phyloP scores from a whole-genome alignment of 169 alveolate species.

The Cryptosporidium viatorum region DNA sequence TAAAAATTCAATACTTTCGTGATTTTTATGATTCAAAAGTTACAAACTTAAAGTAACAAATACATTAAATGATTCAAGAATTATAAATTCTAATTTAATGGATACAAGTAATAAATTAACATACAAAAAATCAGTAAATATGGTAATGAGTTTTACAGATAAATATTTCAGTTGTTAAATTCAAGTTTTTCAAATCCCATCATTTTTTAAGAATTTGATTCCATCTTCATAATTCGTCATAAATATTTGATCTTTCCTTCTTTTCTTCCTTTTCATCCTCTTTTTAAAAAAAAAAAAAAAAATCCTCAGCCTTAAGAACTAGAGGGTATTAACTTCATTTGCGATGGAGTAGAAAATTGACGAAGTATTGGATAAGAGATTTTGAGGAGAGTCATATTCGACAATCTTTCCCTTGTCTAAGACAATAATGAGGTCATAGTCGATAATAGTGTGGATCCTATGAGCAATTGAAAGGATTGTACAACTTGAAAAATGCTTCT shows the following conservation, averaged over 20 bases:
- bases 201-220: too few relatives aligned
- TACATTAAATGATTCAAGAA: too few relatives aligned
- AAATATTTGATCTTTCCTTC: too few relatives aligned
- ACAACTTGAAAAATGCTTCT: constrained; percentile 82
- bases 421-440: constrained; percentile 87
- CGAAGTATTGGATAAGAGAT: constrained; percentile 62
- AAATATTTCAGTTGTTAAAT: too few relatives aligned
- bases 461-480: constrained; percentile 93
- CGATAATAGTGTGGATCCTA: constrained; percentile 89
- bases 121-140: too few relatives aligned
- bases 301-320: background rate
- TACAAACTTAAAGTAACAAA: too few relatives aligned
- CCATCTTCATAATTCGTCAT: background rate
- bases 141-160: background rate
- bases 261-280: too few relatives aligned
- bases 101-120: too few relatives aligned
- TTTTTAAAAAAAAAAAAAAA: background rate
- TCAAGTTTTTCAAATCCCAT: background rate
- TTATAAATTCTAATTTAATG: too few relatives aligned
- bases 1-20: constrained; percentile 15
- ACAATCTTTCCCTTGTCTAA: constrained; percentile 85
- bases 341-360: constrained; percentile 55
- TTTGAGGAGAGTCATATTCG: constrained; percentile 84
- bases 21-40: background rate
- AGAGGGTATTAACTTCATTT: constrained; percentile 30